phyloP scores from a whole-genome alignment of 1,284 basidiomycete genomes.

The Ustilago sp. region DNA sequence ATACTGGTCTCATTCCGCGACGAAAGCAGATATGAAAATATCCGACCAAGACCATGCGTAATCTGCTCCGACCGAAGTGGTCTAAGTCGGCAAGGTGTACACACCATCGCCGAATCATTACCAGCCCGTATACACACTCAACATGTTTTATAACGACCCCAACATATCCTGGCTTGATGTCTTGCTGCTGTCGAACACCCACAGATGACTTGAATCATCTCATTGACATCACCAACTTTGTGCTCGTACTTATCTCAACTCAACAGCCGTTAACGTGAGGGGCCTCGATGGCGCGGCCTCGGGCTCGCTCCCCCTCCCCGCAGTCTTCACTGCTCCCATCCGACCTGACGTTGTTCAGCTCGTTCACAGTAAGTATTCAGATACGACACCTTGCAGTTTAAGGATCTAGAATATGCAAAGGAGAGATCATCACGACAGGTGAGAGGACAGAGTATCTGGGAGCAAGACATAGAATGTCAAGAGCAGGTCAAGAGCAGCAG shows the following conservation, averaged over 20 bases:
- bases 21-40: neutral
- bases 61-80: neutral
- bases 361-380: conserved; percentile 87
- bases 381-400: neutral
- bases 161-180: conserved; percentile 2
- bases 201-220: conserved; percentile 2
- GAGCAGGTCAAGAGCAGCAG: too few species aligned
- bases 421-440: neutral
- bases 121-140: neutral
- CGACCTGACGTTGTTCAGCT: conserved; percentile 97
- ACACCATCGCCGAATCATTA: neutral
- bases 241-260: conserved; percentile 8
- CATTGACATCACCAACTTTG: conserved; percentile 17
- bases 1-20: neutral
- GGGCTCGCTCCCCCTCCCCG: conserved; percentile 90
- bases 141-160: neutral
- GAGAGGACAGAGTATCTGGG: neutral
- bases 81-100: neutral
- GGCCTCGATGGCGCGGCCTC: conserved; percentile 76
- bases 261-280: conserved; percentile 68
- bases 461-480: too few species aligned
- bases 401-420: neutral
- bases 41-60: too few species aligned
- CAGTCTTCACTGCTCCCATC: conserved; percentile 97
- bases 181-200: neutral